A percentile compares a stretch with the other conserved stretches of the same genome.
Evolutionary conservation across 495 filamentous ascomycete genomes (phyloP).

Genomic region (Annulohypoxylon bovei): DNA sequence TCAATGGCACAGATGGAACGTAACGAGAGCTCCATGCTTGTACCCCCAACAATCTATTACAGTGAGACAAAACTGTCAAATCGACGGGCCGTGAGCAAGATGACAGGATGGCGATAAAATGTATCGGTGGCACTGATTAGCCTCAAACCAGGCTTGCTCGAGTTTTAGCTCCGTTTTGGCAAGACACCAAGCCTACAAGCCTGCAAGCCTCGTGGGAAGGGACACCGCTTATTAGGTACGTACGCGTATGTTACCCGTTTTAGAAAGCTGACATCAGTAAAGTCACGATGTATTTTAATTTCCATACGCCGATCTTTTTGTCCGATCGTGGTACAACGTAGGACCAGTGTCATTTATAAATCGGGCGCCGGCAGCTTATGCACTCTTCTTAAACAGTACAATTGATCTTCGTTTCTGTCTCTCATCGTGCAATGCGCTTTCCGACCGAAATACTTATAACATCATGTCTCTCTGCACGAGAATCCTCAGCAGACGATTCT

Average conservation of each 20-base stretch:
- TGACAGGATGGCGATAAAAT: constrained; percentile 14
- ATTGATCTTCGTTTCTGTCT: constrained; percentile 10
- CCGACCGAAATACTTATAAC: neutral
- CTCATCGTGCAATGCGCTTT: neutral
- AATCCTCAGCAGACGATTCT: constrained; percentile 14
- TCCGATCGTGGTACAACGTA: constrained; percentile 9
- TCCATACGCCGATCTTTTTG: neutral
- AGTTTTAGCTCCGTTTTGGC: constrained; percentile 20
- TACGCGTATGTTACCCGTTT: constrained; percentile 20
- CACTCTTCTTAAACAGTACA: neutral
- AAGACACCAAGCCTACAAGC: constrained; percentile 7
- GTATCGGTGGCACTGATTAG: constrained; percentile 3
- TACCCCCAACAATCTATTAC: constrained; percentile 8
- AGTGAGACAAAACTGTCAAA: constrained; percentile 10
- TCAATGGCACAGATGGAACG: constrained; percentile 6
- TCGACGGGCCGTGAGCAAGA: too few relatives aligned
- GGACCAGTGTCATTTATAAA: constrained; percentile 23
- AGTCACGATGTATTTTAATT: constrained; percentile 16
- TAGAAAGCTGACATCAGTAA: constrained; percentile 24
- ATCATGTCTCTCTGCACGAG: constrained; percentile 29
- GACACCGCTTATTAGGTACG: constrained; percentile 4
- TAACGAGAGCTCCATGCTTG: neutral
- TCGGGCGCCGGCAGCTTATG: neutral
- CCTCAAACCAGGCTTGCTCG: constrained; percentile 25
- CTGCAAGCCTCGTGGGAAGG: constrained; percentile 1